These are phyloP conservation scores for Clarireedia monteithiana DNA, from an alignment of 2,329 filamentous ascomycete genomes.

Conservation along the genomic window DNA sequence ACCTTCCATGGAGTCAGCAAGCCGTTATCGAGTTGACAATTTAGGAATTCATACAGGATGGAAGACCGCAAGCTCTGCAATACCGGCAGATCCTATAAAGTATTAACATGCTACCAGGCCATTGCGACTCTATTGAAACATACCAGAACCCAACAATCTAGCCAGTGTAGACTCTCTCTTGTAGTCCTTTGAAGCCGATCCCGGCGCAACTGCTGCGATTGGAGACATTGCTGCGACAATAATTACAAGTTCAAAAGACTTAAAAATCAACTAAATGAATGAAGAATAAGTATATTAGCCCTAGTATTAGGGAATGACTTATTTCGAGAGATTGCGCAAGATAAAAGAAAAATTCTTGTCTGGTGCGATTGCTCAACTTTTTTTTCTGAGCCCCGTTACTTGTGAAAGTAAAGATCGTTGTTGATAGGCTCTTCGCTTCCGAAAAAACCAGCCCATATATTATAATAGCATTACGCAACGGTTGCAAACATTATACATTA, in stretches of 20 bases:
- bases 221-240: constrained; percentile 16
- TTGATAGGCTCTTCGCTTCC: not conserved
- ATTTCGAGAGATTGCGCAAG: not conserved
- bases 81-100: constrained; percentile 72
- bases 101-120: constrained; percentile 11
- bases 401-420: not conserved
- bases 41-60: constrained; percentile 57
- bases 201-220: constrained; percentile 31
- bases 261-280: constrained; percentile 9
- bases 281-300: not conserved
- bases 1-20: constrained; percentile 49
- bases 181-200: constrained; percentile 40
- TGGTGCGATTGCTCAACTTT: constrained; percentile 4
- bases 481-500: no score
- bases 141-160: constrained; percentile 87
- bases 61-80: constrained; percentile 88
- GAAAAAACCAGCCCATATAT: no score
- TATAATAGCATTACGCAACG: not conserved
- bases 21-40: constrained; percentile 7
- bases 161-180: constrained; percentile 88
- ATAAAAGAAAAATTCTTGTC: constrained; percentile 3
- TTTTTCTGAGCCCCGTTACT: not conserved
- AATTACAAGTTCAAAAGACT: not conserved
- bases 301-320: not conserved
- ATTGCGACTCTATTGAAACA: constrained; percentile 15